Conservation (phyloP, 2,329 filamentous ascomycete species). For the Catunica adiposa region DNA sequence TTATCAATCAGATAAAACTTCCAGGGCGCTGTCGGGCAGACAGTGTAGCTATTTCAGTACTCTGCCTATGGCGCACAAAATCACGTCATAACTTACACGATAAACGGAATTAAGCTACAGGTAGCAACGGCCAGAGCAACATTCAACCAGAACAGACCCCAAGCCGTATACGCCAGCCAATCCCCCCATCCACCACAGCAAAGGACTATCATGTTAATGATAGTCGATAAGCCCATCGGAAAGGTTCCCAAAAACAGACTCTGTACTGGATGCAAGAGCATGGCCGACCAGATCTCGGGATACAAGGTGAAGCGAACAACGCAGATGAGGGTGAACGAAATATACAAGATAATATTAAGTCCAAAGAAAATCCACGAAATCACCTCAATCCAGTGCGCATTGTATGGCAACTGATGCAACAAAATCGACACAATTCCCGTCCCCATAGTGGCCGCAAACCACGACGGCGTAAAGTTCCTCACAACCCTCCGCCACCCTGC, state of each 20-base stretch:
- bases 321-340: slow-evolving; percentile 35
- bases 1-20: neutral
- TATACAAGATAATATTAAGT: slow-evolving; percentile 43
- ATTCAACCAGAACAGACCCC: slow-evolving; percentile 43
- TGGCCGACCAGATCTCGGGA: slow-evolving; percentile 46
- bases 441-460: slow-evolving; percentile 48
- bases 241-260: slow-evolving; percentile 52
- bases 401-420: slow-evolving; percentile 44
- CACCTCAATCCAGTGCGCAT: slow-evolving; percentile 39
- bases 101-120: slow-evolving; percentile 39
- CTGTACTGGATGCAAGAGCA: slow-evolving; percentile 51
- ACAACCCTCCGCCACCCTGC: slow-evolving; percentile 30
- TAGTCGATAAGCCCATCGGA: slow-evolving; percentile 52
- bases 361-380: slow-evolving; percentile 44
- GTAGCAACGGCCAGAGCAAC: slow-evolving; percentile 33
- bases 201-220: slow-evolving; percentile 48
- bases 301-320: slow-evolving; percentile 46
- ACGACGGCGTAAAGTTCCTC: slow-evolving; percentile 38
- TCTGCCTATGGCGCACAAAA: neutral
- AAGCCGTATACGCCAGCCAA: slow-evolving; percentile 38
- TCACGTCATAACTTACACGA: slow-evolving; percentile 29
- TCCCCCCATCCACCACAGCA: slow-evolving; percentile 46
- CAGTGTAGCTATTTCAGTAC: neutral
- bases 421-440: slow-evolving; percentile 51
- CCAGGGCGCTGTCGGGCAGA: neutral